A percentile compares a stretch with the other conserved stretches of the same genome.
These are phyloP conservation scores for Candida manassasensis DNA, from an alignment of 805 yeast genomes.

Conservation along the genomic window DNA sequence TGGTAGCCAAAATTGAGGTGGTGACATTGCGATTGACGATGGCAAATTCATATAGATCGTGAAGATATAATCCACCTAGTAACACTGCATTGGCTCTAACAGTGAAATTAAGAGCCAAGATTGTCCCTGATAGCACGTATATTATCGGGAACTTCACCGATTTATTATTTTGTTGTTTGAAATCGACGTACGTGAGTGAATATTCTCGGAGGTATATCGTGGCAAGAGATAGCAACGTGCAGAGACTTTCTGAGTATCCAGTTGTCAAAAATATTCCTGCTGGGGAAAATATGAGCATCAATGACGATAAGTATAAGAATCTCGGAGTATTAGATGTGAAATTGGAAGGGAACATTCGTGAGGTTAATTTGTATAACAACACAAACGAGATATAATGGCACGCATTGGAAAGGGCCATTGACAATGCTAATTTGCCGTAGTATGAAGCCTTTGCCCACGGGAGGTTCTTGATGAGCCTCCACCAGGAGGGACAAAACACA, in stretches of 20 bases:
- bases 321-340: constrained; percentile 16
- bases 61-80: constrained; percentile 61
- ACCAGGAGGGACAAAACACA: constrained; percentile 84
- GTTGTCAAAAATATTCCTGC: constrained; percentile 75
- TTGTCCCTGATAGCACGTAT: constrained; percentile 47
- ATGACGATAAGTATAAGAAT: constrained; percentile 26
- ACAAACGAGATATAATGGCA: constrained; percentile 49
- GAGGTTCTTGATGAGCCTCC: constrained; percentile 38
- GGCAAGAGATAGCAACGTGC: constrained; percentile 54
- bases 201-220: constrained; percentile 52
- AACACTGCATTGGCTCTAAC: constrained; percentile 75
- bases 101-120: constrained; percentile 53
- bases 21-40: constrained; percentile 12
- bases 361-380: constrained; percentile 48
- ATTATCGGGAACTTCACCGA: constrained; percentile 17
- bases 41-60: constrained; percentile 42
- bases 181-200: constrained; percentile 19
- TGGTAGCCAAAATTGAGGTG: constrained; percentile 27
- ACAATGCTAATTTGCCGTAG: constrained; percentile 43
- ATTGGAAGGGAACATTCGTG: constrained; percentile 11
- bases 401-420: constrained; percentile 47
- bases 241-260: constrained; percentile 72
- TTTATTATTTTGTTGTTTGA: constrained; percentile 12
- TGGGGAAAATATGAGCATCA: constrained; percentile 59
- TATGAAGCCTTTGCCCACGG: constrained; percentile 23